These are phyloP conservation scores for Acanthamoeba rhysodes DNA, from an alignment of 208 protist species.

Conservation along the genomic window DNA sequence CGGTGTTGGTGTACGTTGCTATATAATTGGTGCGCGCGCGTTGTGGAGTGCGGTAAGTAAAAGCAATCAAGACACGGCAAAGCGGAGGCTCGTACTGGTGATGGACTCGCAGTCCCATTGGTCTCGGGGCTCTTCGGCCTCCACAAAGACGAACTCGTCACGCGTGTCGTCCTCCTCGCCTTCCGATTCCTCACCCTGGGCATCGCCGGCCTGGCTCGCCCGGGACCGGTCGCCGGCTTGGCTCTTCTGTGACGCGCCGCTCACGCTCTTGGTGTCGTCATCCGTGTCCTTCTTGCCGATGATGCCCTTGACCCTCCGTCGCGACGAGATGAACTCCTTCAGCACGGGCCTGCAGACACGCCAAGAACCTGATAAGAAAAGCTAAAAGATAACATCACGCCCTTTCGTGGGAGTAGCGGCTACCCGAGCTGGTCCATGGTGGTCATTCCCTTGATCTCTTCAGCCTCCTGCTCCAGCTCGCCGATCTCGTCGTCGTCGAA, in stretches of 20 bases:
- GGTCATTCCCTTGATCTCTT: constrained; percentile 6
- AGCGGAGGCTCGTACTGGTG: neutral
- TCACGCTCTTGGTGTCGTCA: neutral
- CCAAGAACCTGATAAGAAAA: neutral
- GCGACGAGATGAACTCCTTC: constrained; percentile 27
- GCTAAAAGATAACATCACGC: neutral
- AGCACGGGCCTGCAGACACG: neutral
- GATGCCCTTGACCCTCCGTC: constrained; percentile 11
- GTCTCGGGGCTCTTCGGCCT: constrained; percentile 28
- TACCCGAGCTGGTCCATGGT: constrained; percentile 13
- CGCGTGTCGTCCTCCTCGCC: neutral
- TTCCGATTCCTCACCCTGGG: neutral
- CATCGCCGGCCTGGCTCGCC: neutral
- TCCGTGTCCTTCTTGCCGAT: neutral
- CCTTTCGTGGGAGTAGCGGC: neutral
- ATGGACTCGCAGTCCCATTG: constrained; percentile 74
- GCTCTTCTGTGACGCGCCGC: neutral
- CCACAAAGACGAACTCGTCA: neutral
- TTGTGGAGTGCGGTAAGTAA: neutral
- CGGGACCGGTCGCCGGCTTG: neutral
- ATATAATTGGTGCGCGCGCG: neutral
- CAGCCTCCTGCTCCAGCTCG: constrained; percentile 40
- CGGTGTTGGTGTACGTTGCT: constrained; percentile 53
- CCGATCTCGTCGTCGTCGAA: constrained; percentile 67
- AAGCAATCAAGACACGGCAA: neutral